phyloP scores from a whole-genome alignment of 2,329 filamentous ascomycete genomes.

The Hymenoscyphus fructigenus region DNA sequence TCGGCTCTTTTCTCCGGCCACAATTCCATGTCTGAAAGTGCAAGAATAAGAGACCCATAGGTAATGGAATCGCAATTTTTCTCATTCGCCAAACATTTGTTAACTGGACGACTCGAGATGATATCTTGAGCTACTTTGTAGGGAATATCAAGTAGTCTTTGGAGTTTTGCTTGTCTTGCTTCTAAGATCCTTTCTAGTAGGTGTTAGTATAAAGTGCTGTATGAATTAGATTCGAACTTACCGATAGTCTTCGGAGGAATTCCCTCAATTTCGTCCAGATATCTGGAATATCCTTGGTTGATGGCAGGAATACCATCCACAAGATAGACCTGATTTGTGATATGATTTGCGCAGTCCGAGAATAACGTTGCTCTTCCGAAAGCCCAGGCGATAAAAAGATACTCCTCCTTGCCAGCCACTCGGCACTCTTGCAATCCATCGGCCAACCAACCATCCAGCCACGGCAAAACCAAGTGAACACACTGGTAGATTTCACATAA shows the following conservation, averaged over 20 bases:
- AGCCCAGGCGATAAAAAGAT: not conserved
- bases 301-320: not conserved
- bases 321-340: not conserved
- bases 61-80: not conserved
- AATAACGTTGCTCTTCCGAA: not conserved
- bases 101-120: not conserved
- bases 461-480: not conserved
- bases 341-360: not conserved
- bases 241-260: not conserved
- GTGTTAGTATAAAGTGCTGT: not conserved
- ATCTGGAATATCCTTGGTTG: not conserved
- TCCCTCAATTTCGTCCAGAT: not conserved
- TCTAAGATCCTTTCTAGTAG: not conserved
- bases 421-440: not conserved
- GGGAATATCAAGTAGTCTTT: not conserved
- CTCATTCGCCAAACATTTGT: not conserved
- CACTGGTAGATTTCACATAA: not conserved
- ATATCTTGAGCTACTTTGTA: not conserved
- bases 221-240: not conserved
- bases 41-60: not conserved
- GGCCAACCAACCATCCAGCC: not conserved
- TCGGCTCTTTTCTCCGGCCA: not conserved
- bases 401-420: not conserved
- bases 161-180: not conserved
- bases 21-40: not conserved